Conservation (phyloP, 192 early-diverging fungal species). For the Umbelopsis sp. region DNA sequence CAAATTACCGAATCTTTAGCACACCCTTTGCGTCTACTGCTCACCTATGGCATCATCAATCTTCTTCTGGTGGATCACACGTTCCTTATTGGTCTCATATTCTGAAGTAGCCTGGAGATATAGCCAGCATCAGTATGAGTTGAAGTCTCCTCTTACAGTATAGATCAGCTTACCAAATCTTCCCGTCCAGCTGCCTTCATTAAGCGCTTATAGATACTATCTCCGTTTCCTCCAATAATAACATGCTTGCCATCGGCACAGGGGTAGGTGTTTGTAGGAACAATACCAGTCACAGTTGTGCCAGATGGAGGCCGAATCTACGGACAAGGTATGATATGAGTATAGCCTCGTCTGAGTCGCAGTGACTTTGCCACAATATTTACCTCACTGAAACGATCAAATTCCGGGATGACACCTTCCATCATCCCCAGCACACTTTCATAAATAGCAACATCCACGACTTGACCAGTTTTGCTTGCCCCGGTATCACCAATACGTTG, state of each 20-base stretch:
- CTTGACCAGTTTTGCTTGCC: constrained; percentile 37
- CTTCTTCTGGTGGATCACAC: constrained; percentile 40
- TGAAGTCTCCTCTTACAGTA: not conserved
- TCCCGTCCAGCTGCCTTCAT: constrained; percentile 43
- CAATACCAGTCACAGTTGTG: constrained; percentile 54
- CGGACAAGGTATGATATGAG: not conserved
- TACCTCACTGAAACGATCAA: constrained; percentile 47
- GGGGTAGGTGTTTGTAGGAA: constrained; percentile 48
- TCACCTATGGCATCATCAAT: constrained; percentile 49
- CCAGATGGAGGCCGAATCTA: constrained; percentile 53
- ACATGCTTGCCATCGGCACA: constrained; percentile 49
- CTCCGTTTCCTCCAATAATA: constrained; percentile 55
- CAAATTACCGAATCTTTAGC: not conserved
- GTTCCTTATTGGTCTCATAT: constrained; percentile 46
- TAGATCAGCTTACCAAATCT: constrained; percentile 34
- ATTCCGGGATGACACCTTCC: constrained; percentile 52
- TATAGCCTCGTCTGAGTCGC: too few relatives aligned
- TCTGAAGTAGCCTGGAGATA: constrained; percentile 33
- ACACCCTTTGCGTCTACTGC: not conserved
- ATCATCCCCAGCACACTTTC: constrained; percentile 53
- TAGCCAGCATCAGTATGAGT: not conserved
- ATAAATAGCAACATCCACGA: constrained; percentile 54
- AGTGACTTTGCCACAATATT: not conserved
- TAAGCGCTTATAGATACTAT: constrained; percentile 49
- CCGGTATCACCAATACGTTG: constrained; percentile 28